phyloP scores from a whole-genome alignment of 2,329 filamentous ascomycete species.

The Aphanocladium album region DNA sequence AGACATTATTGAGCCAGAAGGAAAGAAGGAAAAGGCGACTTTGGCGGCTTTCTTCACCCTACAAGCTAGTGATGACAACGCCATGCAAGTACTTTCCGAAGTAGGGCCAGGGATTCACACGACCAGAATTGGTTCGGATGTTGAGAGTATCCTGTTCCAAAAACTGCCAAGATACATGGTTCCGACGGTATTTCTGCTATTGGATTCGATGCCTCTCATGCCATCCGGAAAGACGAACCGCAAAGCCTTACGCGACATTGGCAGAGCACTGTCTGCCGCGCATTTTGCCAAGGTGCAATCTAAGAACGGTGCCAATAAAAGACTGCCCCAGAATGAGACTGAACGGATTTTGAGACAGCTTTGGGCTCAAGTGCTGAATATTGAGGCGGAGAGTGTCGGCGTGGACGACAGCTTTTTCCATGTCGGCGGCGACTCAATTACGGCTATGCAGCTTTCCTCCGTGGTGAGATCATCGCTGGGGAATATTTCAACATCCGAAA shows the following conservation, averaged over 20 bases:
- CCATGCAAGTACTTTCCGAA: background rate
- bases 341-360: conserved; percentile 21
- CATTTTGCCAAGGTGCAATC: background rate
- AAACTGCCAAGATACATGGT: background rate
- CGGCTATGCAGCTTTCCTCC: conserved; percentile 39
- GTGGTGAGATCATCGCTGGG: conserved; percentile 23
- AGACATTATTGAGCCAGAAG: conserved; percentile 10
- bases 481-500: conserved; percentile 24
- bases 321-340: background rate
- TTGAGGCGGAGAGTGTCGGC: conserved; percentile 24
- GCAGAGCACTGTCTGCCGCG: background rate
- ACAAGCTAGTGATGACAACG: background rate
- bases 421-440: conserved; percentile 40
- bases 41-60: conserved; percentile 13
- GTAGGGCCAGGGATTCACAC: background rate
- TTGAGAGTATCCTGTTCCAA: background rate
- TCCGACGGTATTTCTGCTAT: background rate
- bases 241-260: conserved; percentile 6
- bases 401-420: conserved; percentile 31
- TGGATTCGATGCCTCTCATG: background rate
- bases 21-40: conserved; percentile 1
- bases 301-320: conserved; percentile 10
- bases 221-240: conserved; percentile 10
- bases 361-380: conserved; percentile 37
- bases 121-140: background rate